These are phyloP conservation scores for Tillandsia fasciculata DNA, from an alignment of 176 grass and related monocot genomes.

Conservation along the genomic window DNA sequence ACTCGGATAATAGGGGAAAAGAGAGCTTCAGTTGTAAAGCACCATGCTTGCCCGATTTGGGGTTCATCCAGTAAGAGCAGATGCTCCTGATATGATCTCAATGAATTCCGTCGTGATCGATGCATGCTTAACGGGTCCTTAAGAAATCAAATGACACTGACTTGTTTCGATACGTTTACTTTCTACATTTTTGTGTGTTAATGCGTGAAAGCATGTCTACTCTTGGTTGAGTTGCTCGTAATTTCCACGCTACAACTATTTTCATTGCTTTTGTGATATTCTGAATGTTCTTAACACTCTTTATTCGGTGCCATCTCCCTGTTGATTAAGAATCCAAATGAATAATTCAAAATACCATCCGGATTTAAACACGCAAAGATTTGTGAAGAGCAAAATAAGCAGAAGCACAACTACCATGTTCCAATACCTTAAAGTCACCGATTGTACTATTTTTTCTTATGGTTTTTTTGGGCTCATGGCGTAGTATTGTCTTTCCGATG, in stretches of 20 bases:
- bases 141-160: slow-evolving; percentile 15
- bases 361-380: too few relatives aligned
- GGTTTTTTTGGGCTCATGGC: too few relatives aligned
- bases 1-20: neutral
- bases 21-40: neutral
- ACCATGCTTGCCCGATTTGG: neutral
- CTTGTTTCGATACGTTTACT: neutral
- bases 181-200: neutral
- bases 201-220: slow-evolving; percentile 3
- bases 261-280: slow-evolving; percentile 99
- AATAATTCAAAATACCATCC: slow-evolving; percentile 2
- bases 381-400: neutral
- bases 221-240: slow-evolving; percentile 73
- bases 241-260: slow-evolving; percentile 96
- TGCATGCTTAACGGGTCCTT: slow-evolving; percentile 83
- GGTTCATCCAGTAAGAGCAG: slow-evolving; percentile 58
- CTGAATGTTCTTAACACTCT: slow-evolving; percentile 95
- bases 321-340: slow-evolving; percentile 13
- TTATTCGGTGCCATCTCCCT: too few relatives aligned
- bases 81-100: slow-evolving; percentile 96
- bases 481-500: too few relatives aligned
- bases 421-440: neutral
- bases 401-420: neutral
- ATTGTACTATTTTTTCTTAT: neutral
- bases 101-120: slow-evolving; percentile 85